Evolutionary conservation across 2,329 filamentous ascomycete species (phyloP).

Genomic region (Alternaria sp.): DNA sequence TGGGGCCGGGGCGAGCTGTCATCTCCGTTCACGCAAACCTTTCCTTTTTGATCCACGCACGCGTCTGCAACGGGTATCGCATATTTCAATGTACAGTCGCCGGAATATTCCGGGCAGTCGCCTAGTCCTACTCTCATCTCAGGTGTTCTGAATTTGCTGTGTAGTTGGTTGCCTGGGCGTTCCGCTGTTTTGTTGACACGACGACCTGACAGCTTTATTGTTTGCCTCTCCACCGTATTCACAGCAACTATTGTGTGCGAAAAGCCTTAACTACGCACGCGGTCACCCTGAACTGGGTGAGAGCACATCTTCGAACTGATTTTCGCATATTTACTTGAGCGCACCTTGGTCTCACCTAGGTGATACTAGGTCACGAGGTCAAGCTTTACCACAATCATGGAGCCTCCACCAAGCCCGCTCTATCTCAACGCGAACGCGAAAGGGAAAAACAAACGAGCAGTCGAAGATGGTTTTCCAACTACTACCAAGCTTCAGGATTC

Average conservation of each 20-base stretch:
- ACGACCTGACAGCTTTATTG: background rate
- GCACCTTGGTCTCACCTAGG: background rate
- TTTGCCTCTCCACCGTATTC: background rate
- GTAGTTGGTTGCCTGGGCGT: background rate
- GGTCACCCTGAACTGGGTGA: background rate
- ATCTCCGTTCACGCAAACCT: background rate
- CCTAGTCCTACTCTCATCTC: background rate
- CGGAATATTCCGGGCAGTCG: background rate
- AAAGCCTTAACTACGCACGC: background rate
- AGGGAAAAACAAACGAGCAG: slow-evolving; percentile 30
- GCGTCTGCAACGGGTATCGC: background rate
- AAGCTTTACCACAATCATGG: background rate
- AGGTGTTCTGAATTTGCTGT: background rate
- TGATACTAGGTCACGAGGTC: background rate
- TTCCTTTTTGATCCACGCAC: background rate
- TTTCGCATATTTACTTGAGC: background rate
- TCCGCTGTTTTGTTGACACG: background rate
- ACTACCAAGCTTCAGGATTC: background rate
- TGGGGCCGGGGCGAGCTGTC: background rate
- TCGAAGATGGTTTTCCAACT: slow-evolving; percentile 9
- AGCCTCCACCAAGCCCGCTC: slow-evolving; percentile 7
- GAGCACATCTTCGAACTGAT: background rate
- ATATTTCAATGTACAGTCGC: background rate
- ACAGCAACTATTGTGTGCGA: background rate
- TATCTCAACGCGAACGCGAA: slow-evolving; percentile 7